These are phyloP conservation scores for Amanita inopinata DNA, from an alignment of 768 basidiomycete species.

Conservation along the genomic window DNA sequence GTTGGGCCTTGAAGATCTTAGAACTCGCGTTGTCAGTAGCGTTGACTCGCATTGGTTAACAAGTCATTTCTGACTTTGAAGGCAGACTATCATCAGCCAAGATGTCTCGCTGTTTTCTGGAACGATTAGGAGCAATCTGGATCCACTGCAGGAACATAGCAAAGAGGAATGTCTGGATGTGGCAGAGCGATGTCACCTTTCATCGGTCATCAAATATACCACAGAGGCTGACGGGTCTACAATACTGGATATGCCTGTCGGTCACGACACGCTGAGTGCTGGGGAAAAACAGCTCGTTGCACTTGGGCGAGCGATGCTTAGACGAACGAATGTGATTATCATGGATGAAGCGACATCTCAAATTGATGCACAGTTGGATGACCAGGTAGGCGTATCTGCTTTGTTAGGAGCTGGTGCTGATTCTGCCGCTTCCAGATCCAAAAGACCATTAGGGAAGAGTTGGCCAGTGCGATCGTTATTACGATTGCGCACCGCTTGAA, in stretches of 20 bases:
- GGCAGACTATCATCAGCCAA: constrained; percentile 63
- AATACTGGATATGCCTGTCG: constrained; percentile 52
- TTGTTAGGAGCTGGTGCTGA: neutral
- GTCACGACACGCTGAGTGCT: constrained; percentile 57
- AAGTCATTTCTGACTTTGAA: neutral
- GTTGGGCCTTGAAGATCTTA: constrained; percentile 59
- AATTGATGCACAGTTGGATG: constrained; percentile 62
- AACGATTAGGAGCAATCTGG: constrained; percentile 62
- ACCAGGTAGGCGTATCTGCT: constrained; percentile 33
- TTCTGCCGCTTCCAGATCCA: constrained; percentile 40
- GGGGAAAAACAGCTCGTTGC: constrained; percentile 74
- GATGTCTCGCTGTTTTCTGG: constrained; percentile 71
- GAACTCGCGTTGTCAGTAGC: constrained; percentile 45
- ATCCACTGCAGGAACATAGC: constrained; percentile 52
- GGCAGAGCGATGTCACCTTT: constrained; percentile 55
- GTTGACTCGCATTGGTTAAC: neutral
- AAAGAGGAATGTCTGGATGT: constrained; percentile 57
- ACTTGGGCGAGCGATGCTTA: constrained; percentile 56
- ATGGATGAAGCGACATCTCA: constrained; percentile 77
- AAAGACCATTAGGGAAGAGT: constrained; percentile 62
- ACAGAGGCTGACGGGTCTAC: constrained; percentile 22
- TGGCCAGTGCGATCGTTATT: constrained; percentile 61
- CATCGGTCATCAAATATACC: constrained; percentile 30
- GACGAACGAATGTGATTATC: constrained; percentile 57
- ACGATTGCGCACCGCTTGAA: constrained; percentile 78